Conservation (phyloP, 139 green algal genomes). For the Coelastrella sp. region DNA sequence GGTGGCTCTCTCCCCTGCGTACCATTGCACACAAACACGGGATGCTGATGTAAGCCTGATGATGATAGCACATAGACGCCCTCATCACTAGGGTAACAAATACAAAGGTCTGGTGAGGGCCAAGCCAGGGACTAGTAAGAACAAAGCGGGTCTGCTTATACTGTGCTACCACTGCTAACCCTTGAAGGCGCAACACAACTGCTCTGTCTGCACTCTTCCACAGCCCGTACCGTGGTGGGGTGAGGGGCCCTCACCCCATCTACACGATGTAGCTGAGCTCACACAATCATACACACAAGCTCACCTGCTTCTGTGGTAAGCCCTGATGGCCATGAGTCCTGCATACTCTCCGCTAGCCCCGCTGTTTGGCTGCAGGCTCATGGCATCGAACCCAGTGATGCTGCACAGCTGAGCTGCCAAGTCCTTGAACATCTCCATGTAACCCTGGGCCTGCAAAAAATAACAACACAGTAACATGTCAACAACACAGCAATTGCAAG, state of each 20-base stretch:
- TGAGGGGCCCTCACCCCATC: not conserved
- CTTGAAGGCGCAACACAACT: not conserved
- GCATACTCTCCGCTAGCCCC: conserved; percentile 98
- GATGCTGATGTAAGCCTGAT: too few species aligned
- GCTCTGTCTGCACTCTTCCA: too few species aligned
- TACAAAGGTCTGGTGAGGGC: too few species aligned
- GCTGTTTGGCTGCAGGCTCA: conserved; percentile 98
- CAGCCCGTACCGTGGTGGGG: too few species aligned
- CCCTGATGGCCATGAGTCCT: conserved; percentile 98
- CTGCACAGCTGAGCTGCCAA: conserved; percentile 90
- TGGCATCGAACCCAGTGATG: conserved; percentile 98
- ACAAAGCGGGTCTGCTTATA: too few species aligned
- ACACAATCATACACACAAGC: not conserved
- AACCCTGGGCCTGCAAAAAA: conserved; percentile 80
- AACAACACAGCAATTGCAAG: too few species aligned
- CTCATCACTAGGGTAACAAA: too few species aligned
- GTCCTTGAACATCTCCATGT: conserved; percentile 97
- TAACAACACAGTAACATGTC: too few species aligned
- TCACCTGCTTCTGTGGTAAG: conserved; percentile 87
- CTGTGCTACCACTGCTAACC: too few species aligned
- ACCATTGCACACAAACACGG: too few species aligned
- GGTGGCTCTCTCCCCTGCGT: conserved; percentile 84
- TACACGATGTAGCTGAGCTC: not conserved
- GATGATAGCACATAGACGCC: too few species aligned
- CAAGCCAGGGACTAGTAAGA: too few species aligned